Evolutionary conservation across 805 yeast genomes (phyloP).

Genomic region (Saturnispora besseyi): DNA sequence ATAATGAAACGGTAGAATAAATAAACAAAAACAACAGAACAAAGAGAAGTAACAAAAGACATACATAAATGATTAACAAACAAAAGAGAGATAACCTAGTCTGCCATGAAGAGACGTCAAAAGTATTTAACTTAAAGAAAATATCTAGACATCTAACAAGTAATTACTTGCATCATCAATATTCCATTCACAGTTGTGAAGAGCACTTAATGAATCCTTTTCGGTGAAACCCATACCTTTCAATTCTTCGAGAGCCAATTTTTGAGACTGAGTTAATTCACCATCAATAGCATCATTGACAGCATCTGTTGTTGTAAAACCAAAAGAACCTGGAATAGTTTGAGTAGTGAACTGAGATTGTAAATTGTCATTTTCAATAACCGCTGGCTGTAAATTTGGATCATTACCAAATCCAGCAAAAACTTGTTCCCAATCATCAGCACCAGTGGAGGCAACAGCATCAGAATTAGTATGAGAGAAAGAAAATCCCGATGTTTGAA

Average conservation of each 20-base stretch:
- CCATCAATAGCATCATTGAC: slow-evolving; percentile 2
- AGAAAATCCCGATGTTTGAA: slow-evolving; percentile 19
- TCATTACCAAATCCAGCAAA: slow-evolving; percentile 80
- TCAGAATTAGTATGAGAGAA: slow-evolving; percentile 12
- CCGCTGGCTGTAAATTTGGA: slow-evolving; percentile 19
- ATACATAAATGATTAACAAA: background rate
- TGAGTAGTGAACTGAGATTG: slow-evolving; percentile 11
- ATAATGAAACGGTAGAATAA: slow-evolving; percentile 1
- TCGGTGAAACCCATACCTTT: slow-evolving; percentile 84
- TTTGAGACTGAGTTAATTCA: slow-evolving; percentile 22
- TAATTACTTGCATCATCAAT: slow-evolving; percentile 82
- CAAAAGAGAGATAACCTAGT: background rate
- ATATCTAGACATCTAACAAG: slow-evolving; percentile 47
- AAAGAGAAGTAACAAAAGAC: background rate
- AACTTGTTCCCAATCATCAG: slow-evolving; percentile 89
- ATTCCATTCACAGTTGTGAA: slow-evolving; percentile 62
- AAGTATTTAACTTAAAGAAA: background rate
- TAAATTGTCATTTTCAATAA: slow-evolving; percentile 8
- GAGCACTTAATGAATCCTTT: slow-evolving; percentile 57
- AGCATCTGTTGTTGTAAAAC: slow-evolving; percentile 4
- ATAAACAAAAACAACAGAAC: background rate
- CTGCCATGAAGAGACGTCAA: background rate
- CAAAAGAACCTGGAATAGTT: slow-evolving; percentile 13
- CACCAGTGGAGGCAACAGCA: slow-evolving; percentile 25
- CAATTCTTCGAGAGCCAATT: slow-evolving; percentile 61